Evolutionary conservation across 2,329 filamentous ascomycete species (phyloP).

Genomic region (Fusarium pininemorale): DNA sequence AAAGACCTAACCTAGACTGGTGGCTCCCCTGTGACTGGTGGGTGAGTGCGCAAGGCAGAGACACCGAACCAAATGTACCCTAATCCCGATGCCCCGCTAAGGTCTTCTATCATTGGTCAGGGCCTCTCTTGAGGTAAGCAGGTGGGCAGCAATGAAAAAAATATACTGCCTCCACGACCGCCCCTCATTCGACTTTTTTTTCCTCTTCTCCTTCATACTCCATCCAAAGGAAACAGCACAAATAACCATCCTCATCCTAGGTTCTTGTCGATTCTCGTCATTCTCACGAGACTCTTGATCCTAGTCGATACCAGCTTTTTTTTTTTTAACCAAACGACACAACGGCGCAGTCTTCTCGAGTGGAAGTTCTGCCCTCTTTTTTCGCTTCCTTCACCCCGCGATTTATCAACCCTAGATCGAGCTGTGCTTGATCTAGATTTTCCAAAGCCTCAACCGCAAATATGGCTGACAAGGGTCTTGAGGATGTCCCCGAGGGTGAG

Average conservation of each 20-base stretch:
- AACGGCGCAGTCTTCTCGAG: slow-evolving; percentile 47
- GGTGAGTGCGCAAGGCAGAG: slow-evolving; percentile 3
- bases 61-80: slow-evolving; percentile 37
- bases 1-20: not conserved
- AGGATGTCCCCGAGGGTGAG: slow-evolving; percentile 96
- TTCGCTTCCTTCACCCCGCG: slow-evolving; percentile 49
- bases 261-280: slow-evolving; percentile 53
- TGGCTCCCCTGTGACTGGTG: slow-evolving; percentile 2
- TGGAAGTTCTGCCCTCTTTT: slow-evolving; percentile 51
- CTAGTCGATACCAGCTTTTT: slow-evolving; percentile 52
- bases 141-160: slow-evolving; percentile 49
- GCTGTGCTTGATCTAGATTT: slow-evolving; percentile 80
- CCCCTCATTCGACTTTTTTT: slow-evolving; percentile 54
- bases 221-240: slow-evolving; percentile 43
- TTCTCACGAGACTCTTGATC: slow-evolving; percentile 59
- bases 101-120: slow-evolving; percentile 37
- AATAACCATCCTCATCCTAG: slow-evolving; percentile 52
- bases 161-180: slow-evolving; percentile 48
- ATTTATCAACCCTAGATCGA: slow-evolving; percentile 70
- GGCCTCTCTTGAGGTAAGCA: slow-evolving; percentile 42
- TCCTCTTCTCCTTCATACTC: slow-evolving; percentile 45
- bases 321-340: slow-evolving; percentile 36
- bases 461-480: slow-evolving; percentile 99
- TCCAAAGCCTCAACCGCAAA: slow-evolving; percentile 72
- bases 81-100: slow-evolving; percentile 39